Evolutionary conservation across 1,139 yeast species (phyloP).

Genomic region (Hyphopichia buzzinii): DNA sequence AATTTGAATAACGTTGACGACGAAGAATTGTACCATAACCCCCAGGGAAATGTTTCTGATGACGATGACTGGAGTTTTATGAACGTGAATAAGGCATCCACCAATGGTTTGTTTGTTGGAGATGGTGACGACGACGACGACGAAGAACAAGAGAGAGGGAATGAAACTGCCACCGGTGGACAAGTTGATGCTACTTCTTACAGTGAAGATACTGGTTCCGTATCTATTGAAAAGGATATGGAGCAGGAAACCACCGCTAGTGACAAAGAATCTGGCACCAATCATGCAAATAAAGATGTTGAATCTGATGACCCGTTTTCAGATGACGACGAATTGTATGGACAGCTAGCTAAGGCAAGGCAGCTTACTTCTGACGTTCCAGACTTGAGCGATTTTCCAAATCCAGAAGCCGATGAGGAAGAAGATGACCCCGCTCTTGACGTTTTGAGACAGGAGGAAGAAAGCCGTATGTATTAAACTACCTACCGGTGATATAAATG

Average conservation of each 20-base stretch:
- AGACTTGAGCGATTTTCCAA: slow-evolving; percentile 8
- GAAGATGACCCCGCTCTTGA: background rate
- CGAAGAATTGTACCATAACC: slow-evolving; percentile 2
- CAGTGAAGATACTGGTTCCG: background rate
- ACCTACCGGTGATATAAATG: slow-evolving; percentile 29
- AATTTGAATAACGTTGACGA: slow-evolving; percentile 6
- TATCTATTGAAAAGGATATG: background rate
- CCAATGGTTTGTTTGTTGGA: slow-evolving; percentile 27
- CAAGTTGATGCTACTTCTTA: slow-evolving; percentile 8
- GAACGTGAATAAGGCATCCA: slow-evolving; percentile 15
- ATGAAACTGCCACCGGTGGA: no score
- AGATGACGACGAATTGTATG: slow-evolving; percentile 16
- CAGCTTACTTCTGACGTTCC: slow-evolving; percentile 10
- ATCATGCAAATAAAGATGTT: slow-evolving; percentile 5
- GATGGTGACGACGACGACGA: slow-evolving; percentile 23
- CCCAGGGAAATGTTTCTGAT: slow-evolving; percentile 7
- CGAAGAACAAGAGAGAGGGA: slow-evolving; percentile 14
- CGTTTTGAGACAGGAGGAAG: background rate
- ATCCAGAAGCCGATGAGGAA: slow-evolving; percentile 20
- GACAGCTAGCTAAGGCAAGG: background rate
- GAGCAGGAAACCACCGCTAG: background rate
- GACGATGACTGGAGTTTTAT: slow-evolving; percentile 39
- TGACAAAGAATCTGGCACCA: background rate
- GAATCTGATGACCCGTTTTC: slow-evolving; percentile 19
- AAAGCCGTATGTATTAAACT: background rate